phyloP scores from a whole-genome alignment of 805 yeast species.

The Pichia pseudocactophila region DNA sequence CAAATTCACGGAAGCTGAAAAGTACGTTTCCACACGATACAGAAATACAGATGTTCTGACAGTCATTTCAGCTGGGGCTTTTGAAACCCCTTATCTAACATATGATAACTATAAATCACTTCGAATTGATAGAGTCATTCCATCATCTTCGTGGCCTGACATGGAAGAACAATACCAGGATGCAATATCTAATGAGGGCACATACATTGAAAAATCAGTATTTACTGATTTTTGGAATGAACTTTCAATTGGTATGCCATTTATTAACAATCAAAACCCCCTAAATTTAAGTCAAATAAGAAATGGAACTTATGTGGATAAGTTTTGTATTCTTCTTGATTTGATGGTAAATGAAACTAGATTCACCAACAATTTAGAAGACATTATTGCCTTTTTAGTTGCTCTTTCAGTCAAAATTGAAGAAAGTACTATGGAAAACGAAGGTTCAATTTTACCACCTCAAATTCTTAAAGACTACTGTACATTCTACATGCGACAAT shows the following conservation, averaged over 20 bases:
- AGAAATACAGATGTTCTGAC: constrained; percentile 6
- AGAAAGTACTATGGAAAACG: constrained; percentile 1
- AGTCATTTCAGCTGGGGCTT: constrained; percentile 5
- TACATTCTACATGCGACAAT: background rate
- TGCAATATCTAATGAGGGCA: background rate
- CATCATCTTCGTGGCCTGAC: constrained; percentile 7
- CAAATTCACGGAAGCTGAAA: background rate
- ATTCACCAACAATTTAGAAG: constrained; percentile 5
- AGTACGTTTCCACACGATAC: constrained; percentile 6
- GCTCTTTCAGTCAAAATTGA: constrained; percentile 2
- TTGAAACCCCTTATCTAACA: constrained; percentile 7
- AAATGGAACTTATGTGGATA: constrained; percentile 10
- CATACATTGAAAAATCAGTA: constrained; percentile 1
- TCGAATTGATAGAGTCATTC: constrained; percentile 8
- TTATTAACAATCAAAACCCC: constrained; percentile 4
- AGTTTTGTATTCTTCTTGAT: constrained; percentile 11
- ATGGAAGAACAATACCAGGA: constrained; percentile 1
- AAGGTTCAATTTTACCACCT: constrained; percentile 3
- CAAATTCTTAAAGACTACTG: constrained; percentile 5
- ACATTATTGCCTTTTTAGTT: constrained; percentile 4
- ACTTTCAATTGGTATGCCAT: constrained; percentile 10
- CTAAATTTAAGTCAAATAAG: constrained; percentile 3
- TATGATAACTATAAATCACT: constrained; percentile 7
- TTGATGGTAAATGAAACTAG: constrained; percentile 5
- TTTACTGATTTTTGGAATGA: constrained; percentile 7